Evolutionary conservation across 2,329 filamentous ascomycete genomes (phyloP), one percentile per base, ranked within the genome.

Genomic region (Penicillium sumatraense): DNA sequence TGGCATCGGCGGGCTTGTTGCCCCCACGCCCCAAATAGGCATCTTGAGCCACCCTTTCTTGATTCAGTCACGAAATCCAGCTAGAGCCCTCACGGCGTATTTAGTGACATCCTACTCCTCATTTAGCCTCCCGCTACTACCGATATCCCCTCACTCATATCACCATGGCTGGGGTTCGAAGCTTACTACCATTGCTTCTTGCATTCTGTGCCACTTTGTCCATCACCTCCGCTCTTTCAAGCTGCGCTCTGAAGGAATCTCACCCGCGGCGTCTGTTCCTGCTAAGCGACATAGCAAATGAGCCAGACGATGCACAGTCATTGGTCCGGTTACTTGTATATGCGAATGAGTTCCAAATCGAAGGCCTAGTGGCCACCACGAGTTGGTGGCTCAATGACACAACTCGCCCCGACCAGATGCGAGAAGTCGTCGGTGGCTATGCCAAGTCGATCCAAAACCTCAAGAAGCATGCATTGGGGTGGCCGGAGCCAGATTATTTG

Each of bases 401-500:
- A 18, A 47, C 44, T 14, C 13, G 21, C 5, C 44, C 44, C 23
- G 44, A 47, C 24, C 24, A 47, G 26, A 47, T 47, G 24, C 26
- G 31, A 16, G 24, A 47, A 3, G 31, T 47, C n/a, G 44, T 47
- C 2, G 8, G 16, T 4, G 44, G 44, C 3, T 47, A 47, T 21
- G 24, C 16, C 16, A 29, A 47, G n/a, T 47, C 44, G 14, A 16
- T 47, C 14, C 2, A 14, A 13, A 47, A 47, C 21, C n/a, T 47
- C 10, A 47, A 31, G n/a, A 18, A 31, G 10, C 44, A 47, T 14
- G 44, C 44, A 8, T 47, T 26, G n/a, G 38, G 38, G 7, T 80
- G n/a, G 73, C 75, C 6, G 68, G 78, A 13, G 76, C 75, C 56
- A 64, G 78, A 4, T 61, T 74, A 3, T 78, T 78, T 61, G 63